Evolutionary conservation across 805 yeast genomes (phyloP), one percentile per base, ranked within the genome.

Genomic region (Lipomyces lipofer): DNA sequence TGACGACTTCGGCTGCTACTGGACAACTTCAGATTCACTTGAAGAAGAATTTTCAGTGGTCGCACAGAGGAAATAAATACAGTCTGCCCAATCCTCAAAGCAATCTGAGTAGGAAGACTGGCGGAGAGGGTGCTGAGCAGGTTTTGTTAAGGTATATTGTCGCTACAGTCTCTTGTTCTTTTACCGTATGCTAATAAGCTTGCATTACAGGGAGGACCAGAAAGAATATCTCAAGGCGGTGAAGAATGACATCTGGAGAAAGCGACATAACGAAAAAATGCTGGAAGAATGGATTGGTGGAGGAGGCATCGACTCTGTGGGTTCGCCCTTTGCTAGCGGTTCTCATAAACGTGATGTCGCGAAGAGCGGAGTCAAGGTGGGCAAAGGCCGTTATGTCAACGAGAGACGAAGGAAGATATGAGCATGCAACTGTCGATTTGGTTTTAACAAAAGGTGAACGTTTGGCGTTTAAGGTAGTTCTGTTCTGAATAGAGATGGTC

Each of bases 11-110:
- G 4, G 60, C 64, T n/a, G 47, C 44, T 13, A 77, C 88, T 19
- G 99, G 99, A 42, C 82, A 82, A 59, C 73, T 94, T 29, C 85
- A 85, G 19, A 96, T 97, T 15, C 96, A 90, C 70, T 76, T 94
- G 66, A 94, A 92, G 74, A 77, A 83, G 51, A 91, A 91, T 70
- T 90, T 94, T 75, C 91, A 88, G 73, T 94, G 99, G 99, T 84
- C 83, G 64, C 86, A 80, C 52, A 79, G 95, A 64, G 99, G 99
- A 52, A 85, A 88, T 63, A 78, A 79, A 51, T 94, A 81, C 71
- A 81, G 92, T 1, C 64, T 92, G 43, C 85, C 97, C 1, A 85
- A 88, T n/a, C 99, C 99, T 28, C 78, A 86, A 59, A 85, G 95
- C 55, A 87, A 85, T 65, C 82, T 82, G 63, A 80, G 85, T n/a